Base-by-base conservation (phyloP, 768 basidiomycete species). In the Albatrellus ellisii region DNA sequence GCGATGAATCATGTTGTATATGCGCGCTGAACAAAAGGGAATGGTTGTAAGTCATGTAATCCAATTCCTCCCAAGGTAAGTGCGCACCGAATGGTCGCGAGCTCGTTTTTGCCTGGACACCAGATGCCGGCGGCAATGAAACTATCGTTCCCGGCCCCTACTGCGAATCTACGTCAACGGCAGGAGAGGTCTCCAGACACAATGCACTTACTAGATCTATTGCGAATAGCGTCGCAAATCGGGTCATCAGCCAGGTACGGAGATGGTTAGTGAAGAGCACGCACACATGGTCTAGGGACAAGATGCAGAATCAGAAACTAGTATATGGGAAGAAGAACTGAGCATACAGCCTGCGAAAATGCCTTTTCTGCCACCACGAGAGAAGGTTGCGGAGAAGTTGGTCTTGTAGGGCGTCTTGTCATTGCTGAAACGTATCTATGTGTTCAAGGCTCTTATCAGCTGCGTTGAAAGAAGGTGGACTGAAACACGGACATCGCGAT, bases 331-430 rank as follows among this genome's bases (percentile, higher is more conserved):
- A 10, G 9, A 28, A 3, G 26, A 37, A 38, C 17, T 26, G 29
- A 15, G 69, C 83, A 63, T 57, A 87, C 90, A 92, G 14, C 67
- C 69, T 17, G 91, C 91, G 58, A 88, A 97, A 10, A 80, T 74
- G 0, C 92, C 89, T 54, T 97, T 98, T 31, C 85, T 65, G 2
- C 94, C 94, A 22, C 83, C 83, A 36, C 95, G 68, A 3, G 89
- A 91, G 51, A 92, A 86, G 41, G 79, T 82, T 0, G 87, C 84
- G 0, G 82, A 81, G 25, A 97, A 70, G 8, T 69, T 68, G 5
- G 59, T 72, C 62, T 98, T 98, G 65, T 99, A 99, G 0, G 94
- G 94, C 4, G 94, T 99, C 63, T 91, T 92, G 56, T 91, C 85
- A 43, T 87, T 87, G 55, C 84, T 88, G 61, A 94, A 95, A 11